Evolutionary conservation across 1,284 basidiomycete species (phyloP).

Genomic region (Austroboletus rostrupii): DNA sequence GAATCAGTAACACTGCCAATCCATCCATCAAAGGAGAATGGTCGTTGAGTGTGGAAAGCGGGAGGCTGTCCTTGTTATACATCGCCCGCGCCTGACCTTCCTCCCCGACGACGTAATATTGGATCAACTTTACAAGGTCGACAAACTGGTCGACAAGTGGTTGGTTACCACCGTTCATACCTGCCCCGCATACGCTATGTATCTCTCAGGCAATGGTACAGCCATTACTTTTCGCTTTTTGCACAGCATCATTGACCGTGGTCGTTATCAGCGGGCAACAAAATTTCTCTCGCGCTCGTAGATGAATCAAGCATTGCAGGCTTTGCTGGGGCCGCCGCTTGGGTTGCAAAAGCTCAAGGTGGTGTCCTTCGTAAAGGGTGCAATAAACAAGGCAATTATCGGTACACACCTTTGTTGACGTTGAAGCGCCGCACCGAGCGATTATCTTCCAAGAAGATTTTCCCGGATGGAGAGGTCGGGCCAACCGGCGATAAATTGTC

Average conservation of each 20-base stretch:
- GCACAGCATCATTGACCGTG: neutral
- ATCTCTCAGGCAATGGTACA: slow-evolving; percentile 21
- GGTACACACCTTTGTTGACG: slow-evolving; percentile 8
- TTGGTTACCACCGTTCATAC: slow-evolving; percentile 16
- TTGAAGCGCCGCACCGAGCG: slow-evolving; percentile 6
- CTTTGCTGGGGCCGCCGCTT: neutral
- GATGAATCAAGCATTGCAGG: neutral
- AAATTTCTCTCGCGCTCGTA: slow-evolving; percentile 12
- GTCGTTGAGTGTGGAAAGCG: slow-evolving; percentile 9
- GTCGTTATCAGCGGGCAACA: slow-evolving; percentile 12
- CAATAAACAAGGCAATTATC: slow-evolving; percentile 2
- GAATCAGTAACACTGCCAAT: neutral
- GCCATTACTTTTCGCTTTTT: too few species aligned
- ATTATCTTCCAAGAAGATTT: neutral
- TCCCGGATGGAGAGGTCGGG: slow-evolving; percentile 4
- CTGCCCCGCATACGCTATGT: slow-evolving; percentile 19
- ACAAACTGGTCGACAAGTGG: slow-evolving; percentile 10
- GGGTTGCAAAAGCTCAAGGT: slow-evolving; percentile 8
- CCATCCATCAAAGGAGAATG: slow-evolving; percentile 12
- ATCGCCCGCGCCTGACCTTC: slow-evolving; percentile 10
- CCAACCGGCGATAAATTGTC: slow-evolving; percentile 6
- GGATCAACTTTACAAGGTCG: slow-evolving; percentile 11
- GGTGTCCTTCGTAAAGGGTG: slow-evolving; percentile 9
- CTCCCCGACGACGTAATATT: slow-evolving; percentile 10
- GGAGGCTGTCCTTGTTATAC: slow-evolving; percentile 18